Conservation (phyloP, 805 yeast genomes). For the Candida ortonii region DNA sequence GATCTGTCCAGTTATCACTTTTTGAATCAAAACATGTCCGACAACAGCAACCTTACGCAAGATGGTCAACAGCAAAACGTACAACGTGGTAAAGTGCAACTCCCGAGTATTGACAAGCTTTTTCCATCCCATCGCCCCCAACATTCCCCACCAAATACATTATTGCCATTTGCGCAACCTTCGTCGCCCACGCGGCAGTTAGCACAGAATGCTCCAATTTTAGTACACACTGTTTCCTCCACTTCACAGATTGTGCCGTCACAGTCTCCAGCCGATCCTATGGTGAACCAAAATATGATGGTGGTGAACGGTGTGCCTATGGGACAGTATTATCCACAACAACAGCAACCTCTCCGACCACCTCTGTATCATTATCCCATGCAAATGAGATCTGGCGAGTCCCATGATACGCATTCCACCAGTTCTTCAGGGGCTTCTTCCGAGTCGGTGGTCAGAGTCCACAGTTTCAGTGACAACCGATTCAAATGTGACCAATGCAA, state of each 20-base stretch:
- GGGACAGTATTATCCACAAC: background rate
- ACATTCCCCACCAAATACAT: too few relatives aligned
- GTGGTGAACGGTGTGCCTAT: too few relatives aligned
- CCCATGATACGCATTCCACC: slow-evolving; percentile 2
- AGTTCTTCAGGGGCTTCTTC: slow-evolving; percentile 2
- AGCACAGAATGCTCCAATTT: too few relatives aligned
- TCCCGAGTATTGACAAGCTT: slow-evolving; percentile 24
- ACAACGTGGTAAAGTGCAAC: slow-evolving; percentile 13
- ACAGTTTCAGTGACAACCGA: slow-evolving; percentile 9
- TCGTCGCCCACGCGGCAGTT: too few relatives aligned
- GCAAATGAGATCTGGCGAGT: background rate
- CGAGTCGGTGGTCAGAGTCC: background rate
- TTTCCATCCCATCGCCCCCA: slow-evolving; percentile 14
- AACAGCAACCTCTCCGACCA: background rate
- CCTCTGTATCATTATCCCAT: slow-evolving; percentile 1
- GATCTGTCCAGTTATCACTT: slow-evolving; percentile 14
- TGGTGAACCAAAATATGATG: too few relatives aligned
- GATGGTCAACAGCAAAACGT: slow-evolving; percentile 1
- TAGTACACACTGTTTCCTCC: too few relatives aligned
- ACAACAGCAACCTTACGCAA: background rate
- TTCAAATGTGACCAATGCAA: slow-evolving; percentile 27
- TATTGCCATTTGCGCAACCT: too few relatives aligned
- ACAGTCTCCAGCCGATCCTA: too few relatives aligned
- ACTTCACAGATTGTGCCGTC: too few relatives aligned
- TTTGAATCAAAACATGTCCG: too few relatives aligned